Evolutionary conservation across 352 stramenopile species (phyloP).

Genomic region (Pythium utonaiense): DNA sequence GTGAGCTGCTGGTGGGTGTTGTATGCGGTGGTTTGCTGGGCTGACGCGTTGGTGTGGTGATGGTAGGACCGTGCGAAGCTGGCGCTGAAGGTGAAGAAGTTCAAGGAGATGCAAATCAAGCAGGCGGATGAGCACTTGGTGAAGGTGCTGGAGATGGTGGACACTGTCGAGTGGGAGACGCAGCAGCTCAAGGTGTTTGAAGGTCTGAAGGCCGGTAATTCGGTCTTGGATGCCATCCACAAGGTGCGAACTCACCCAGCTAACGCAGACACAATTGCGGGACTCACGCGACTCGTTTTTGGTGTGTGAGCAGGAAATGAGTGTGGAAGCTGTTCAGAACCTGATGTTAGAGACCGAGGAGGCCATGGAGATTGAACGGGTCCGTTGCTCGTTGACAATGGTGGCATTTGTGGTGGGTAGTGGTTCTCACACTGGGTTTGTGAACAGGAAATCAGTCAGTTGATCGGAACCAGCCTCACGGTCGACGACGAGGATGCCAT

Average conservation of each 20-base stretch:
- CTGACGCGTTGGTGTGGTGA: constrained; percentile 6
- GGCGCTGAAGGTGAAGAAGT: constrained; percentile 88
- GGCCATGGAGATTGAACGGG: constrained; percentile 69
- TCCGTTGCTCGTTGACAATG: constrained; percentile 27
- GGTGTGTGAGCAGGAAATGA: constrained; percentile 88
- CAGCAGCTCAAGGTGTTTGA: constrained; percentile 88
- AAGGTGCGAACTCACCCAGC: constrained; percentile 35
- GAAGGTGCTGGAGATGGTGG: constrained; percentile 81
- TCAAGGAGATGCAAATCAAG: constrained; percentile 87
- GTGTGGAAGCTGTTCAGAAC: constrained; percentile 82
- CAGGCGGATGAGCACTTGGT: constrained; percentile 84
- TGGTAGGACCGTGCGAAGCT: constrained; percentile 78
- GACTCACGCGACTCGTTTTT: neutral
- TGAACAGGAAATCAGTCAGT: constrained; percentile 79
- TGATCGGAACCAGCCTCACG: constrained; percentile 74
- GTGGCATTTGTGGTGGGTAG: constrained; percentile 3
- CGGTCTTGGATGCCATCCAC: constrained; percentile 84
- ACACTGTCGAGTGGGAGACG: constrained; percentile 87
- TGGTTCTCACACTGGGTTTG: neutral
- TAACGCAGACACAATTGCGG: neutral
- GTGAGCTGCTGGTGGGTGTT: constrained; percentile 22
- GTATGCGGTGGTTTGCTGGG: neutral
- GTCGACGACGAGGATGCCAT: constrained; percentile 85
- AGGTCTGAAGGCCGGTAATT: constrained; percentile 85
- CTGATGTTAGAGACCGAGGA: constrained; percentile 88